These are phyloP conservation scores for Diplodia seriata DNA, from an alignment of 2,329 filamentous ascomycete species.

Conservation along the genomic window DNA sequence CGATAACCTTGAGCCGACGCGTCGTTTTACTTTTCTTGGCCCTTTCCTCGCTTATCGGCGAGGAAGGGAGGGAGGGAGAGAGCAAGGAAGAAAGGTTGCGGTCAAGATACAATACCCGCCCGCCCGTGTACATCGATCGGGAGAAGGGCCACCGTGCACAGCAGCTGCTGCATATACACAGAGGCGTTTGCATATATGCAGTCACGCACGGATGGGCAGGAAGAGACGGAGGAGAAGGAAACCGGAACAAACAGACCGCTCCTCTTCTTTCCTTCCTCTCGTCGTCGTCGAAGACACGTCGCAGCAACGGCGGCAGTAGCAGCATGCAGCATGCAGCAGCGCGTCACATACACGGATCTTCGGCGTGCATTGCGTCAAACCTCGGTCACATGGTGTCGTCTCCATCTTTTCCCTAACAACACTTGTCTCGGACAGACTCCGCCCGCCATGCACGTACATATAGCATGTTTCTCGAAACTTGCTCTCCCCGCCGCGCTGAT, in stretches of 20 bases:
- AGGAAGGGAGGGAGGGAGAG: neutral
- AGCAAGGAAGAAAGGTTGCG: neutral
- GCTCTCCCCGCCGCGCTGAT: too few species aligned
- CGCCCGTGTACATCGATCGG: neutral
- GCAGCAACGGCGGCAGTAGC: neutral
- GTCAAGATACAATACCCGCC: neutral
- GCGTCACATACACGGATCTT: conserved; percentile 5
- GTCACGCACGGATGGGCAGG: neutral
- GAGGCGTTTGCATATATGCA: neutral
- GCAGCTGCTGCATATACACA: neutral
- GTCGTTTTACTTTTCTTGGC: neutral
- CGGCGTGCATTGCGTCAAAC: conserved; percentile 22
- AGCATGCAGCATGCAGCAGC: neutral
- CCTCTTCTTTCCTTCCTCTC: neutral
- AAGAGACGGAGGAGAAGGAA: neutral
- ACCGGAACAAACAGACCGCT: conserved; percentile 17
- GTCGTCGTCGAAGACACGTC: neutral
- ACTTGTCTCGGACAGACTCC: neutral
- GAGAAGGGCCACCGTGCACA: too few species aligned
- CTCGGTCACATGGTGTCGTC: conserved; percentile 12
- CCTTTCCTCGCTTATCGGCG: conserved; percentile 13
- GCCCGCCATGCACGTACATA: too few species aligned
- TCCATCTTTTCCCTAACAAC: neutral
- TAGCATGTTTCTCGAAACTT: neutral
- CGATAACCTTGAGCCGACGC: neutral